Percentiles rank a stretch among this genome's conserved stretches.
Evolutionary conservation across 1,284 basidiomycete genomes (phyloP).

Genomic region (Ustilago lituana): DNA sequence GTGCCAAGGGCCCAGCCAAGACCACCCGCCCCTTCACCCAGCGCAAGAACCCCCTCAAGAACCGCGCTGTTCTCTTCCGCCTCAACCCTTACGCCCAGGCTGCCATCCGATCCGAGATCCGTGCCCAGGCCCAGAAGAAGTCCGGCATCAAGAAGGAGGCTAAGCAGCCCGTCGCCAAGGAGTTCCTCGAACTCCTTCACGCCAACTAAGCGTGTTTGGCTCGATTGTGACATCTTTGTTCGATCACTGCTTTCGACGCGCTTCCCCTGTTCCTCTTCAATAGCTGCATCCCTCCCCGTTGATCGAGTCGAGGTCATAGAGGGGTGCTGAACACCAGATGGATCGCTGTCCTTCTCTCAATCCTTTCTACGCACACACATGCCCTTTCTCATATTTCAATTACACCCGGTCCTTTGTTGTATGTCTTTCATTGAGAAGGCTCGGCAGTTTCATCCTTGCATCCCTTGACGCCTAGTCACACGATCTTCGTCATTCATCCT

Average conservation of each 20-base stretch:
- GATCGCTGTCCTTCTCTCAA: conserved; percentile 1
- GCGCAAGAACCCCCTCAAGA: conserved; percentile 95
- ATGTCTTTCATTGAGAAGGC: conserved; percentile 15
- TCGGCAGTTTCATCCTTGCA: not conserved
- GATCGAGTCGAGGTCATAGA: conserved; percentile 10
- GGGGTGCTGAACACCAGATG: not conserved
- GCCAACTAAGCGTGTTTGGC: conserved; percentile 39
- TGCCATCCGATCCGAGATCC: conserved; percentile 62
- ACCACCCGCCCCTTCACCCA: conserved; percentile 97
- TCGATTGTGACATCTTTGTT: conserved; percentile 1
- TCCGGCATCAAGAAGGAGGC: conserved; percentile 62
- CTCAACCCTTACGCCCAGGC: conserved; percentile 95
- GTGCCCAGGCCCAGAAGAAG: conserved; percentile 59
- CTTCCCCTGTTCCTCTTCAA: not conserved
- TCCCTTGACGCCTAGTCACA: not conserved
- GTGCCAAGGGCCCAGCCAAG: conserved; percentile 80
- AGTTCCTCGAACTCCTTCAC: conserved; percentile 82
- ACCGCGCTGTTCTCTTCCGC: conserved; percentile 96
- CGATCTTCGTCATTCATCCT: conserved; percentile 5
- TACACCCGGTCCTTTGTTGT: conserved; percentile 41
- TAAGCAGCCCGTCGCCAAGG: conserved; percentile 76
- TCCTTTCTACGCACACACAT: conserved; percentile 8
- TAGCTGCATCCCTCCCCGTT: conserved; percentile 23
- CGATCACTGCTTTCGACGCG: conserved; percentile 2
- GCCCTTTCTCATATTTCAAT: conserved; percentile 3